Evolutionary conservation across 1,284 basidiomycete genomes (phyloP), one percentile per base, ranked within the genome.

Genomic region (Psilocybe mexicana): DNA sequence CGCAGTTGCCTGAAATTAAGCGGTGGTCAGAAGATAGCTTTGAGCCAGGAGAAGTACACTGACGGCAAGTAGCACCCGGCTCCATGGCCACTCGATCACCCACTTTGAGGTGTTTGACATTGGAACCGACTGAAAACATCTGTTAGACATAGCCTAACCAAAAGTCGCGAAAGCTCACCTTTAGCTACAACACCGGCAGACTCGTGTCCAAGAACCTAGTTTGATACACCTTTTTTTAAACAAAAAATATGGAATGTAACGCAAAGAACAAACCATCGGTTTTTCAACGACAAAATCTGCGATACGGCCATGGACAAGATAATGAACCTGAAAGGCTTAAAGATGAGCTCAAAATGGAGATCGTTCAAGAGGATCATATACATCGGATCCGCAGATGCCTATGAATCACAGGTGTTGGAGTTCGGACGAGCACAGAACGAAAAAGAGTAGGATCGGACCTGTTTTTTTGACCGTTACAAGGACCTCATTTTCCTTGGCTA

Each of bases 391-490:
- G 72, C 94, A 96, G 62, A 96, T 93, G 56, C 93, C 92, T 93
- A 62, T 40, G 50, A 48, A 23, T 5, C n/a, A 7, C 6, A 45
- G 3, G 43, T 46, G 6, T 59, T 63, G 43, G 25, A 24, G 30
- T 43, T 57, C 7, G 25, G 24, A 57, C 52, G 1, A 57, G 35
- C 57, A 46, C 35, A 18, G 25, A 28, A 56, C 38, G 50, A 38
- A 48, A 40, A 24, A 25, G 36, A 38, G 42, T 6, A 38, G 25
- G 33, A 25, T 69, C 82, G 60, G 61, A 88, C 91, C 92, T 24
- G 94, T 95, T 76, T 96, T 95, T 75, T 94, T 94, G 50, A 98
- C 88, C 68, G 93, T 84, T 48, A 98, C 86, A 33, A 98, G 85
- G 45, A 96, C 94, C 67, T 97, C 90, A 67, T 91, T 81, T 53